Conservation (phyloP, 2,329 filamentous ascomycete genomes). For the Cladorrhinum sp. region DNA sequence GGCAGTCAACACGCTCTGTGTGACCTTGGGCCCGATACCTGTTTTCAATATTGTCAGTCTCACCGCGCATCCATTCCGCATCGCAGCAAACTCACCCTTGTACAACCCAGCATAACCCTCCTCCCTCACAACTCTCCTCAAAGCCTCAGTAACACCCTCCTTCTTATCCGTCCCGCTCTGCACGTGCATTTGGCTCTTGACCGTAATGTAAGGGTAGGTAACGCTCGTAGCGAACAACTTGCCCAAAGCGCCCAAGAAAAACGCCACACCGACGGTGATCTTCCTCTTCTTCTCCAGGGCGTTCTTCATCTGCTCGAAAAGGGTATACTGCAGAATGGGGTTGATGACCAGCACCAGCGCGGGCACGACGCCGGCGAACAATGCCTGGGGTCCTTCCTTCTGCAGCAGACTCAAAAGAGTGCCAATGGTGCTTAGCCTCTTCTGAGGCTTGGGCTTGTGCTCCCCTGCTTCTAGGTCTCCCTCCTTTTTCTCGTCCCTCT, state of each 20-base stretch:
- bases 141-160: slow-evolving; percentile 74
- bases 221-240: slow-evolving; percentile 92
- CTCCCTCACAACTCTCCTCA: slow-evolving; percentile 76
- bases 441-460: slow-evolving; percentile 33
- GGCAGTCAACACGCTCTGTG: slow-evolving; percentile 93
- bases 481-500: slow-evolving; percentile 14
- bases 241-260: slow-evolving; percentile 85
- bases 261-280: slow-evolving; percentile 82
- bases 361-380: slow-evolving; percentile 90
- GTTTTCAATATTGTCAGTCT: slow-evolving; percentile 6
- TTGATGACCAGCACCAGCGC: slow-evolving; percentile 95
- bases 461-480: slow-evolving; percentile 28
- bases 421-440: slow-evolving; percentile 69
- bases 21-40: slow-evolving; percentile 96
- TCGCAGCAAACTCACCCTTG: slow-evolving; percentile 63
- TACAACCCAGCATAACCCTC: slow-evolving; percentile 93
- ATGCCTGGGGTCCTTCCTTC: slow-evolving; percentile 77
- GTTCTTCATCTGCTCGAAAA: slow-evolving; percentile 98
- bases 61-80: background rate
- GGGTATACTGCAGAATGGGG: slow-evolving; percentile 96
- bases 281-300: slow-evolving; percentile 68
- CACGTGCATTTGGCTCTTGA: slow-evolving; percentile 97
- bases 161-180: slow-evolving; percentile 61
- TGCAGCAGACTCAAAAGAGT: slow-evolving; percentile 77
- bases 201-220: slow-evolving; percentile 97